Base-by-base conservation (phyloP, 768 basidiomycete species). In the Termitomyces sp. region DNA sequence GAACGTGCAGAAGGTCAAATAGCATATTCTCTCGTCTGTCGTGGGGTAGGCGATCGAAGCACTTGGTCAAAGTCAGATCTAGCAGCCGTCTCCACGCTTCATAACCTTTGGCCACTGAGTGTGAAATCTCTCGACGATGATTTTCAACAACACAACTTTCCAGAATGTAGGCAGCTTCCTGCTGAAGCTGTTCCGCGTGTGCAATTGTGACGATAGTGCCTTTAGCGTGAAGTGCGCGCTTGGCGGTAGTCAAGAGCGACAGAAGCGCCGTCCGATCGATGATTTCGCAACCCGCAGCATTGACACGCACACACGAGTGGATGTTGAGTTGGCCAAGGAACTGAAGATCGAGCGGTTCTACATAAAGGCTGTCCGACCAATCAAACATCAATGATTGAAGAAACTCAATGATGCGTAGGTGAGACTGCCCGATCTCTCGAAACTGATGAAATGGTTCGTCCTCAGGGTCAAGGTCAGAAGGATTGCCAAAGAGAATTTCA, bases 131-230 rank as follows among this genome's bases (percentile, higher is more conserved):
- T 13, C 94, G 84, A 20, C 91, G 85, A 68, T 94, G 89, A 64
- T 98, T 98, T 71, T 95, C 94, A 54, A 89, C 79, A 0, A 86
- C 89, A 58, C 93, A 90, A 55, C 91, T 91, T 68, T 90, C 86
- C 60, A 97, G 65, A 45, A 98, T 81, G 62, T 93, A 94, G 0
- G 73, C 74, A 9, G 82, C 84, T 71, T 98, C 96, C 3, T 74
- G 71, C 44, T 78, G 78, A 30, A 94, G 76, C 55, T 87, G 85
- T 22, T 91, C 85, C 24, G 78, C 78, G 56, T 93, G 87, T 0
- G 80, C 76, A 10, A 79, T 68, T 2, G 84, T 86, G 4, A 87
- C 76, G 54, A 92, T 77, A 20, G 75, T 80, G 12, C 91, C 89
- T 67, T 89, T 88, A 0, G 79, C 70, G 57, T 92, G 86, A 3